These are phyloP conservation scores for Teunomyces cretensis DNA, from an alignment of 805 yeast species.

Conservation along the genomic window DNA sequence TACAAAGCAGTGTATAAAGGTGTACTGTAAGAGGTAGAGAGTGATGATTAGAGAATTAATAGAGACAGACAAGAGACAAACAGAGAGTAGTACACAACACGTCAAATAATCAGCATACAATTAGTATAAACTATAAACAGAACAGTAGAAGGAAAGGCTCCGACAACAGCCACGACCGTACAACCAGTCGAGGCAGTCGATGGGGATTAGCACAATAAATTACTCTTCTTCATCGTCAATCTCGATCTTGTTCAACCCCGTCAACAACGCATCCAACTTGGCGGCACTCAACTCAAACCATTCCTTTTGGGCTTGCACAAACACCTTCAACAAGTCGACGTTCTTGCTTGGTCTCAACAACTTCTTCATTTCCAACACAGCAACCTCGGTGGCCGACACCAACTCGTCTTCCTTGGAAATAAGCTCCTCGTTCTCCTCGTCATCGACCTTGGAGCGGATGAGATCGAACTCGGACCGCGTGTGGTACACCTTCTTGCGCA, in stretches of 20 bases:
- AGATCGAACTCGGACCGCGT: constrained; percentile 72
- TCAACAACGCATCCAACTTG: constrained; percentile 30
- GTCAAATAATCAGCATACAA: too few relatives aligned
- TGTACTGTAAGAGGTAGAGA: too few relatives aligned
- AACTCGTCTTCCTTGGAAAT: constrained; percentile 72
- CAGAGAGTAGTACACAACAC: too few relatives aligned
- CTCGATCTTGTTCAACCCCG: constrained; percentile 34
- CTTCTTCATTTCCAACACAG: constrained; percentile 77
- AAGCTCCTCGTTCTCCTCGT: constrained; percentile 50
- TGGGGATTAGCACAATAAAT: too few relatives aligned
- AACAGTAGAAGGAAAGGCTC: too few relatives aligned
- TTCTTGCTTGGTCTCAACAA: constrained; percentile 67
- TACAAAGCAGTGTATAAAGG: too few relatives aligned
- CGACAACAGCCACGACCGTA: too few relatives aligned
- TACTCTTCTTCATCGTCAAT: constrained; percentile 27
- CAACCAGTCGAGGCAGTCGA: too few relatives aligned
- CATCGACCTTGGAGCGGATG: constrained; percentile 57
- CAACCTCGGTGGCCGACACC: constrained; percentile 73
- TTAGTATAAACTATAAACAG: too few relatives aligned
- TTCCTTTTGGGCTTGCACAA: constrained; percentile 67
- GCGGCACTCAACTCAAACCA: constrained; percentile 44
- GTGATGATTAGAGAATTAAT: too few relatives aligned
- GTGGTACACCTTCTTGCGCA: constrained; percentile 67
- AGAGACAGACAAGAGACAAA: too few relatives aligned
- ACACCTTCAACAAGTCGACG: constrained; percentile 61